Conservation (phyloP, 1,284 basidiomycete genomes). For the Anthracocystis setariae region DNA sequence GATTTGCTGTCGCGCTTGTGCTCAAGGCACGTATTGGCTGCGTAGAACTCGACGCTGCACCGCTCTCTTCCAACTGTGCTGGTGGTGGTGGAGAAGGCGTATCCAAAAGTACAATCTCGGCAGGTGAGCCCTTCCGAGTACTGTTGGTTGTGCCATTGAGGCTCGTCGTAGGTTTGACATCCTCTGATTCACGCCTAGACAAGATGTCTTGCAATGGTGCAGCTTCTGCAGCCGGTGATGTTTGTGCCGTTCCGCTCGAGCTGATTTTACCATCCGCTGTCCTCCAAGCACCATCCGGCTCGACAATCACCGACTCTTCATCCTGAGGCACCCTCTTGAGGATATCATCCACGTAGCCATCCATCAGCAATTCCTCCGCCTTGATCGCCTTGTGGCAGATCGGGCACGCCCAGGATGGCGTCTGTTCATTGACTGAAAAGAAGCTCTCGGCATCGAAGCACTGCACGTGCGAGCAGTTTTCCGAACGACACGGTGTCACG, state of each 20-base stretch:
- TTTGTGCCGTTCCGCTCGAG: slow-evolving; percentile 28
- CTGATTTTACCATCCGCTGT: slow-evolving; percentile 82
- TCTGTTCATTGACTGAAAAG: slow-evolving; percentile 94
- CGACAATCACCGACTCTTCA: slow-evolving; percentile 90
- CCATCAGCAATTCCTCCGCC: slow-evolving; percentile 84
- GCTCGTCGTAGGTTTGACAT: slow-evolving; percentile 17
- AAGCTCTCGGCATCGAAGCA: slow-evolving; percentile 96
- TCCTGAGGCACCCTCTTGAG: slow-evolving; percentile 79
- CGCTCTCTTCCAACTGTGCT: slow-evolving; percentile 1
- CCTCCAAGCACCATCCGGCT: slow-evolving; percentile 95
- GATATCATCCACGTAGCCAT: slow-evolving; percentile 84
- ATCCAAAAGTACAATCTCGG: slow-evolving; percentile 40
- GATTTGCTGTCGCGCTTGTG: slow-evolving; percentile 1
- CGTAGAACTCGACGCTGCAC: slow-evolving; percentile 5
- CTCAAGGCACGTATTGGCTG: neutral
- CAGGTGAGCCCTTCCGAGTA: slow-evolving; percentile 5
- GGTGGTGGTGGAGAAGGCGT: slow-evolving; percentile 36
- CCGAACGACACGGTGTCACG: slow-evolving; percentile 83
- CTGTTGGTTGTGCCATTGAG: slow-evolving; percentile 8
- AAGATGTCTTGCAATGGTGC: slow-evolving; percentile 16
- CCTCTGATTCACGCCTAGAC: slow-evolving; percentile 8
- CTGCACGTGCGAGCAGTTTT: slow-evolving; percentile 85
- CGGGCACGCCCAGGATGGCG: slow-evolving; percentile 96
- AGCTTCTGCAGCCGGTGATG: slow-evolving; percentile 16
- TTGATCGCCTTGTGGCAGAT: slow-evolving; percentile 85